Base-by-base conservation (phyloP, 2,329 filamentous ascomycete genomes). In the Hypomyces rosellus region DNA sequence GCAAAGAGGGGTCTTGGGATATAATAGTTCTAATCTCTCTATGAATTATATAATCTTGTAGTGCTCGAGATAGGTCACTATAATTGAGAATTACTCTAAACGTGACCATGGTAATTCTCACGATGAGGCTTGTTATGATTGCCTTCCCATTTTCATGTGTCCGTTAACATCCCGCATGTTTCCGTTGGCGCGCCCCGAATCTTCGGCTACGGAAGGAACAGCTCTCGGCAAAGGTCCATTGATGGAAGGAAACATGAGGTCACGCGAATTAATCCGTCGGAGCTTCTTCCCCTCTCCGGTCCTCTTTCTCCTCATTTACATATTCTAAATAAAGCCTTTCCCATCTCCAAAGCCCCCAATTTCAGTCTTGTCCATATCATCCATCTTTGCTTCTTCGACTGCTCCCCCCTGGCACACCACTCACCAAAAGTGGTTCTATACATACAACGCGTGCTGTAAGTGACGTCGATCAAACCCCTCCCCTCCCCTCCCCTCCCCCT, bases 161-260 rank as follows among this genome's bases (percentile, higher is more conserved):
- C 25, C 25, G 25, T 30, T 30, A 30, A 30, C 53, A 54, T 65
- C 59, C 63, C 63, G 63, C 61, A 65, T 64, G 61, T 65, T 65
- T 60, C 63, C 63, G 63, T 61, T 25, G 37, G 50, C 37, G 40
- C 25, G 49, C 50, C 47, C 58, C 54, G 51, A 61, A 47, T 48
- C 38, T 48, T 65, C 63, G 63, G 61, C 61, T 62, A 60, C 53
- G 54, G 55, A 49, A 64, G 59, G 62, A 62, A 58, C 46, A 52
- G 49, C 41, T 48, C 57, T 59, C 63, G 63, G 61, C 55, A 63
- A 59, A 58, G 58, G 57, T 15, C 45, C 16, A 34, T 33, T 8
- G 25, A 7, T 3, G 8, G 25, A 30, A 30, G 25, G 25, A 30
- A 30, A 30, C 25, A 30, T 30, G 25, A 30, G 25, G 25, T 30